A percentile compares a stretch with the other conserved stretches of the same genome.
These are phyloP conservation scores for Actinomucor elegans DNA, from an alignment of 371 early-diverging fungal species.

Conservation along the genomic window DNA sequence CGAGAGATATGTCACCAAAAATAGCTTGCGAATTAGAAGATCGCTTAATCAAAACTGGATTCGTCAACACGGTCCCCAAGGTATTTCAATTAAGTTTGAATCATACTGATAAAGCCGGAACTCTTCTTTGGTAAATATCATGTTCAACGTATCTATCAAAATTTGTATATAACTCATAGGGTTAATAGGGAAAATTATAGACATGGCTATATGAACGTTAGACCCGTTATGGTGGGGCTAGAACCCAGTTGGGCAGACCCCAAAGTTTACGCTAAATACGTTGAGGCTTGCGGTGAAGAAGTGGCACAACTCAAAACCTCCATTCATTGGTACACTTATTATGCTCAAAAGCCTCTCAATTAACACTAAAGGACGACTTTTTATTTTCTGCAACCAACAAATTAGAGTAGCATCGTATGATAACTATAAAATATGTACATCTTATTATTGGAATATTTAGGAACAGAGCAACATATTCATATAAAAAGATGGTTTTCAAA, in stretches of 20 bases:
- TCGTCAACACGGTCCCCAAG: not conserved
- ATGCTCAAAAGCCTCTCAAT: slow-evolving; percentile 17
- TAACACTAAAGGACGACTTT: too few relatives aligned
- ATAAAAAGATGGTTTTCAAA: too few relatives aligned
- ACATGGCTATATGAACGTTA: slow-evolving; percentile 14
- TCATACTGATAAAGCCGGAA: slow-evolving; percentile 16
- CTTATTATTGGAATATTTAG: too few relatives aligned
- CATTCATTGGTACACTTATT: slow-evolving; percentile 4
- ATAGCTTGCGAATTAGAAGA: slow-evolving; percentile 13
- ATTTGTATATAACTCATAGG: slow-evolving; percentile 3
- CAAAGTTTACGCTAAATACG: not conserved
- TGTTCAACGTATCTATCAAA: not conserved
- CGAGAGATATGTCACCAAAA: slow-evolving; percentile 9
- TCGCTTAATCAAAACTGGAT: slow-evolving; percentile 7
- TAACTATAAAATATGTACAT: too few relatives aligned
- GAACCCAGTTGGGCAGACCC: slow-evolving; percentile 13
- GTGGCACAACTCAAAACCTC: slow-evolving; percentile 5
- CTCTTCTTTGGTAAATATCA: slow-evolving; percentile 5
- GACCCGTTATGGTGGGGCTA: slow-evolving; percentile 6
- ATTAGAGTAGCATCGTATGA: too few relatives aligned
- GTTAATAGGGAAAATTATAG: slow-evolving; percentile 23
- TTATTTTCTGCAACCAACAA: too few relatives aligned
- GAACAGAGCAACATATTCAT: too few relatives aligned
- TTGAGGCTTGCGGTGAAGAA: slow-evolving; percentile 3
- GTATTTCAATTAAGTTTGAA: slow-evolving; percentile 8